A percentile compares a stretch with the other conserved stretches of the same genome.
These are phyloP conservation scores for Mycena chlorophos DNA, from an alignment of 768 basidiomycete genomes.

Conservation along the genomic window DNA sequence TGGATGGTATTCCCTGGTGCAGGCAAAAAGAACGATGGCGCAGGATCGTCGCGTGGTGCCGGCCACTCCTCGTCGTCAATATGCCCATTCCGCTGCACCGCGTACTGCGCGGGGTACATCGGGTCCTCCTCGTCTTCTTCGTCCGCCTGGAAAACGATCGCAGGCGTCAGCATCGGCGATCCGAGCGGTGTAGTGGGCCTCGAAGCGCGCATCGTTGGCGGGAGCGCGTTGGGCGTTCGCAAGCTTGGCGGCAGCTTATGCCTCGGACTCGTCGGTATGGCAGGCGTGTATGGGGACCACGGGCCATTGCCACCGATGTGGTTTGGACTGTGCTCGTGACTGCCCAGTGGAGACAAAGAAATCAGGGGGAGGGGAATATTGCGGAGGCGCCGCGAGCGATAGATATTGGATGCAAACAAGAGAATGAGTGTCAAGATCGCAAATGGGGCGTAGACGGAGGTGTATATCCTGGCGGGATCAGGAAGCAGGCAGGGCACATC, in stretches of 20 bases:
- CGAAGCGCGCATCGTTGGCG: constrained; percentile 43
- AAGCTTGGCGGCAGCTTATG: constrained; percentile 37
- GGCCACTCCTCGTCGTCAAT: constrained; percentile 34
- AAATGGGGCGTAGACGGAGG: constrained; percentile 62
- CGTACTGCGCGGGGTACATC: constrained; percentile 54
- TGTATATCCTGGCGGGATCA: constrained; percentile 61
- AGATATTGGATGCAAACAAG: constrained; percentile 47
- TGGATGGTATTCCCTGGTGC: constrained; percentile 34
- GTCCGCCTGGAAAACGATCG: constrained; percentile 31
- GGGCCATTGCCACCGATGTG: constrained; percentile 33
- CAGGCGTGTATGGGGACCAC: constrained; percentile 45
- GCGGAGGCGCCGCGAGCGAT: constrained; percentile 26
- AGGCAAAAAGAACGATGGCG: constrained; percentile 38
- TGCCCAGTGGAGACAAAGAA: constrained; percentile 32
- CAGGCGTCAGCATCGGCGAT: constrained; percentile 35
- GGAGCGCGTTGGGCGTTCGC: constrained; percentile 40
- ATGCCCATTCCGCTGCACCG: constrained; percentile 37
- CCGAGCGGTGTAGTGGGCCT: constrained; percentile 42
- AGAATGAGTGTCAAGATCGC: constrained; percentile 52
- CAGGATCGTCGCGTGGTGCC: constrained; percentile 34
- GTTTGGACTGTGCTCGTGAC: constrained; percentile 26
- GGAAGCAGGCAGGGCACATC: constrained; percentile 82
- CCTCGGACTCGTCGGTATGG: constrained; percentile 40
- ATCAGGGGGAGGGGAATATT: constrained; percentile 30
- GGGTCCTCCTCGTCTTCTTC: constrained; percentile 52